Base-by-base conservation (phyloP, 352 stramenopile genomes). In the Peronosclerospora sorghi region DNA sequence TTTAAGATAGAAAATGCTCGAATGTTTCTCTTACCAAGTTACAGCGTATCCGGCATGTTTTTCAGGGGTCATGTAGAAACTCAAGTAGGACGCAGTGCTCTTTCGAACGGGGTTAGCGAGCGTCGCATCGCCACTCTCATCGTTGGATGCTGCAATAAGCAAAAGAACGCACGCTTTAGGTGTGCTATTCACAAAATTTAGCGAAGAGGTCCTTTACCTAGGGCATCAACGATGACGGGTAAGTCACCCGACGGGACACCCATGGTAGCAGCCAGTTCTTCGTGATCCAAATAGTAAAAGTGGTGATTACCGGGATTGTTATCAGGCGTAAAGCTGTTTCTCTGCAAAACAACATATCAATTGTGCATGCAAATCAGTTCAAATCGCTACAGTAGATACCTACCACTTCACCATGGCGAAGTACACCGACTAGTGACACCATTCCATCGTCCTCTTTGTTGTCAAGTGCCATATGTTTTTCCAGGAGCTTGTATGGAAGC, bases 31-130 rank as follows among this genome's bases (percentile, higher is more conserved):
- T 34, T 73, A 92, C 80, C 80, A 93, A 4, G 78, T 93, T 18
- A 65, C 71, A 2, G 80, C 80, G 38, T 93, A 93, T 27, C 72
- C 78, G 3, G 73, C 77, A 54, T 93, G 80, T 55, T 90, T 93
- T 39, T 78, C 64, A 17, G 80, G 80, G 5, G 80, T 89, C 80
- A 93, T 93, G 75, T 93, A 90, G 48, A 93, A 93, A 37, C 86
- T 74, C 44, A 83, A 48, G 58, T 89, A 93, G 27, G 74, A 87
- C 15, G 68, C 56, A 21, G 87, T 57, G 30, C 61, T 83, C 55
- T 93, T 93, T 51, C 73, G 75, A 15, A 87, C 35, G 3, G 73
- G 77, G 20, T 83, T 65, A 7, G 68, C 47, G 7, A 86, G 46
- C 7, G 73, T 65, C 8, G 53, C 48, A 13, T 73, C 41, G n/a